A percentile compares a stretch with the other conserved stretches of the same genome.
Evolutionary conservation across 352 stramenopile genomes (phyloP).

Genomic region (Phytophthora syringae): DNA sequence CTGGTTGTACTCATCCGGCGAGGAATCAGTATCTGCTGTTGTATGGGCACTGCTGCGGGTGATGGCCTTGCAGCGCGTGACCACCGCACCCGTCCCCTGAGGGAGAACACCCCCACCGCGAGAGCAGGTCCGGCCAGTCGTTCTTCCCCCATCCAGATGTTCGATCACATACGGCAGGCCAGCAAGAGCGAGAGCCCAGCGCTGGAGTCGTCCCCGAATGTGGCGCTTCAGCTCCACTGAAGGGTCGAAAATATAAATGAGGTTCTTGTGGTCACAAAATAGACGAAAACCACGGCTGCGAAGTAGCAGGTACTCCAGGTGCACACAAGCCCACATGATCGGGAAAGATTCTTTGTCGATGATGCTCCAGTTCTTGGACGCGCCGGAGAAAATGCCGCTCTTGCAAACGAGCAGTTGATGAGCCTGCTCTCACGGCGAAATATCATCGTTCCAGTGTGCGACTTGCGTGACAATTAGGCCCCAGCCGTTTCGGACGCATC

Average conservation of each 20-base stretch:
- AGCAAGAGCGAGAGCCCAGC: neutral
- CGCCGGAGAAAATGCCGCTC: neutral
- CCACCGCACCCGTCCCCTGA: neutral
- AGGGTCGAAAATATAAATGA: neutral
- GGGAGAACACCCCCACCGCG: neutral
- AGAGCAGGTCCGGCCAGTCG: neutral
- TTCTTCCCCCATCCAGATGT: neutral
- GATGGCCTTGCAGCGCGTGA: neutral
- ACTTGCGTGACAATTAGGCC: conserved; percentile 24
- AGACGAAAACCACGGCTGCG: neutral
- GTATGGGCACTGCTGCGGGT: neutral
- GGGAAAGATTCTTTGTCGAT: neutral
- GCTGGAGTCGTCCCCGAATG: neutral
- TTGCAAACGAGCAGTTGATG: neutral
- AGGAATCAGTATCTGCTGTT: neutral
- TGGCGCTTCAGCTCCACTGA: neutral
- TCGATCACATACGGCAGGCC: neutral
- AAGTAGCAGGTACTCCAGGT: neutral
- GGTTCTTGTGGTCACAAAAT: neutral
- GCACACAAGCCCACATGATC: neutral
- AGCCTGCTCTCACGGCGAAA: neutral
- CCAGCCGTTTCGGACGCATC: conserved; percentile 18
- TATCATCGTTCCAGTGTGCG: neutral
- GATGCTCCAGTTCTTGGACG: neutral
- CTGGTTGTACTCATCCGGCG: neutral